These are phyloP conservation scores for Chrysoporthe deuterocubensis DNA, from an alignment of 2,329 filamentous ascomycete species.

Conservation along the genomic window DNA sequence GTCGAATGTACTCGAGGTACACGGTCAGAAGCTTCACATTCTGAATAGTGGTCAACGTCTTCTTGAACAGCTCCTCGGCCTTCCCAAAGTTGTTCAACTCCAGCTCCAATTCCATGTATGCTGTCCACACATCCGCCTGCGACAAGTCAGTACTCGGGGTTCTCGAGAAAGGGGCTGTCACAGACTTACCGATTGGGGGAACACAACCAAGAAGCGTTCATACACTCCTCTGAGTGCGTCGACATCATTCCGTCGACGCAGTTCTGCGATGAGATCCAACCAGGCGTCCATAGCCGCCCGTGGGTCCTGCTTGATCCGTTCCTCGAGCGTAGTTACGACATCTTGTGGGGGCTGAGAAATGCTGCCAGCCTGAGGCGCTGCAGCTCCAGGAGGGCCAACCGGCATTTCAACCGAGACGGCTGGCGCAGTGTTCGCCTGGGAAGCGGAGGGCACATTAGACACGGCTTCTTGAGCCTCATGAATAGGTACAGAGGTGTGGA, in stretches of 20 bases:
- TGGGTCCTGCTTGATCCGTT: slow-evolving; percentile 88
- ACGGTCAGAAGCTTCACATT: slow-evolving; percentile 89
- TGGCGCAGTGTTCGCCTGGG: slow-evolving; percentile 31
- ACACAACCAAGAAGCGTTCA: slow-evolving; percentile 83
- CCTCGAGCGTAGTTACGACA: slow-evolving; percentile 63
- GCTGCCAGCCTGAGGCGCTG: slow-evolving; percentile 65
- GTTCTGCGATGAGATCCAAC: slow-evolving; percentile 83
- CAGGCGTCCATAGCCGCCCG: slow-evolving; percentile 92
- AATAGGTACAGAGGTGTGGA: slow-evolving; percentile 31
- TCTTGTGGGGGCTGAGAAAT: slow-evolving; percentile 51
- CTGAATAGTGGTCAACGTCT: slow-evolving; percentile 76
- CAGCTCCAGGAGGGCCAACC: slow-evolving; percentile 44
- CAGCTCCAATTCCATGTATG: slow-evolving; percentile 87
- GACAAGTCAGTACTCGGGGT: slow-evolving; percentile 39
- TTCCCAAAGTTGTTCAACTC: slow-evolving; percentile 80
- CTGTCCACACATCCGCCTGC: slow-evolving; percentile 89
- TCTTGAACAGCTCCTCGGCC: slow-evolving; percentile 82
- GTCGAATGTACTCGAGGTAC: slow-evolving; percentile 93
- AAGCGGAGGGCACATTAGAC: slow-evolving; percentile 40
- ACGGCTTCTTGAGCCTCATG: slow-evolving; percentile 36
- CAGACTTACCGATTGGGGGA: slow-evolving; percentile 84
- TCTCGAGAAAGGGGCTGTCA: background rate
- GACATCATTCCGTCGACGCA: slow-evolving; percentile 79
- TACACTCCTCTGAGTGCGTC: slow-evolving; percentile 82
- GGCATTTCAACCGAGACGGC: slow-evolving; percentile 35